Evolutionary conservation across 306 rosid species (phyloP).

Genomic region (Lathyrus aphaca): DNA sequence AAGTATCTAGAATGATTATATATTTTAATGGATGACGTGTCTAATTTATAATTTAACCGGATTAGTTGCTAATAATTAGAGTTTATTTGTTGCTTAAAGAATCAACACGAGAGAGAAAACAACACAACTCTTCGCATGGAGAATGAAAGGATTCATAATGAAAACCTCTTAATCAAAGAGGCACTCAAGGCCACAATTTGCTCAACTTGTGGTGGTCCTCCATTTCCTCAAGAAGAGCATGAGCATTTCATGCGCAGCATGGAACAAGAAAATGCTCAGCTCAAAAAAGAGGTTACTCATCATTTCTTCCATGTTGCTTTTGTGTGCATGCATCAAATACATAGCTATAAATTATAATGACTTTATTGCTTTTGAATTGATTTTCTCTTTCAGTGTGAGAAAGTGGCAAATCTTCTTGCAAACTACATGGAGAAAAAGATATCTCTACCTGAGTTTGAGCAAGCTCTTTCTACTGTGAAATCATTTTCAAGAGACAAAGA

Average conservation of each 20-base stretch:
- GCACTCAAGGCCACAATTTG: constrained; percentile 54
- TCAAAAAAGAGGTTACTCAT: constrained; percentile 60
- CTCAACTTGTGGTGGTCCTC: constrained; percentile 65
- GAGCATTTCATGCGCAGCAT: constrained; percentile 38
- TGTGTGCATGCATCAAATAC: neutral
- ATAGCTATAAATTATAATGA: no score
- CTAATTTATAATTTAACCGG: no score
- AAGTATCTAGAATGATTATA: no score
- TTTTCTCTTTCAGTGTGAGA: constrained; percentile 53
- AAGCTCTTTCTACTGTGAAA: constrained; percentile 21
- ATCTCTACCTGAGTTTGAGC: constrained; percentile 45
- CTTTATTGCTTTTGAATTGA: neutral
- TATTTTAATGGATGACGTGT: no score
- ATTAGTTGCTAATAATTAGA: constrained; percentile 1
- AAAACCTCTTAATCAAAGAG: constrained; percentile 57
- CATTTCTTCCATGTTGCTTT: neutral
- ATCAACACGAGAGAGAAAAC: constrained; percentile 56
- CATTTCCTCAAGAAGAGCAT: constrained; percentile 45
- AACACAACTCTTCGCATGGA: constrained; percentile 57
- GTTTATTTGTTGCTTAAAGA: constrained; percentile 32
- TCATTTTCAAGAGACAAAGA: constrained; percentile 41
- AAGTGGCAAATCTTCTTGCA: constrained; percentile 43
- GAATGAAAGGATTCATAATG: constrained; percentile 62
- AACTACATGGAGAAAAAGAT: constrained; percentile 48
- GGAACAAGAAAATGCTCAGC: constrained; percentile 46